A percentile compares a stretch with the other conserved stretches of the same genome.
Conservation (phyloP, 1,139 yeast genomes). For the Geotrichum klebahnii region DNA sequence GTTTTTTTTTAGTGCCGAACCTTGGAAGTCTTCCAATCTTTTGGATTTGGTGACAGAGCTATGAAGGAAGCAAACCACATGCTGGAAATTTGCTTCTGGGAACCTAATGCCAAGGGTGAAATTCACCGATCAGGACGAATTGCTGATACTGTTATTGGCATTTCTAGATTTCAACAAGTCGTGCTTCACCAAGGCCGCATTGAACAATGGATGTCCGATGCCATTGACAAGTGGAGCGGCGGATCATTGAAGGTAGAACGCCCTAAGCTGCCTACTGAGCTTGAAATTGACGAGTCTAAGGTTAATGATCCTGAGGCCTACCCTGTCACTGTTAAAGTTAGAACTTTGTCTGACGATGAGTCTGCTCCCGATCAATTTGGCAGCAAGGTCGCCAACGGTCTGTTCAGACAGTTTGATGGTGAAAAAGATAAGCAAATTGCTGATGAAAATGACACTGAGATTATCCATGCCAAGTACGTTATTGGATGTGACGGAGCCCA, state of each 20-base stretch:
- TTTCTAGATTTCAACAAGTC: conserved; percentile 38
- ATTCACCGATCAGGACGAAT: conserved; percentile 33
- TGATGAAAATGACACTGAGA: conserved; percentile 21
- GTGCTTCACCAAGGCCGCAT: conserved; percentile 41
- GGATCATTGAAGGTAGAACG: conserved; percentile 35
- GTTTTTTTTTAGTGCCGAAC: conserved; percentile 35
- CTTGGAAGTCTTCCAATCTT: conserved; percentile 38
- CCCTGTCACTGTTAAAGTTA: conserved; percentile 37
- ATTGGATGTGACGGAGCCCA: conserved; percentile 44
- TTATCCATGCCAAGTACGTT: conserved; percentile 39
- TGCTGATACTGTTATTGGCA: conserved; percentile 37
- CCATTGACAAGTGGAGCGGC: conserved; percentile 35
- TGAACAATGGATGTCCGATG: conserved; percentile 36
- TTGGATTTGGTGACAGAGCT: conserved; percentile 39
- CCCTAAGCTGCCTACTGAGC: conserved; percentile 34
- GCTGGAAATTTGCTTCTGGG: conserved; percentile 31
- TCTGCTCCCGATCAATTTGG: conserved; percentile 36
- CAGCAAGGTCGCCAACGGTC: conserved; percentile 34
- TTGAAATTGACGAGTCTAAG: conserved; percentile 33
- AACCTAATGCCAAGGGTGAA: conserved; percentile 24
- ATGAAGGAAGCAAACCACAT: conserved; percentile 38
- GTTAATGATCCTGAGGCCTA: conserved; percentile 33
- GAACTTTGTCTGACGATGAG: conserved; percentile 28
- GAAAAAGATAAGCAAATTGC: conserved; percentile 27
- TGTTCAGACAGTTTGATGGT: conserved; percentile 39